phyloP scores from a whole-genome alignment of 2,329 filamentous ascomycete genomes.

The Talaromyces sp. region DNA sequence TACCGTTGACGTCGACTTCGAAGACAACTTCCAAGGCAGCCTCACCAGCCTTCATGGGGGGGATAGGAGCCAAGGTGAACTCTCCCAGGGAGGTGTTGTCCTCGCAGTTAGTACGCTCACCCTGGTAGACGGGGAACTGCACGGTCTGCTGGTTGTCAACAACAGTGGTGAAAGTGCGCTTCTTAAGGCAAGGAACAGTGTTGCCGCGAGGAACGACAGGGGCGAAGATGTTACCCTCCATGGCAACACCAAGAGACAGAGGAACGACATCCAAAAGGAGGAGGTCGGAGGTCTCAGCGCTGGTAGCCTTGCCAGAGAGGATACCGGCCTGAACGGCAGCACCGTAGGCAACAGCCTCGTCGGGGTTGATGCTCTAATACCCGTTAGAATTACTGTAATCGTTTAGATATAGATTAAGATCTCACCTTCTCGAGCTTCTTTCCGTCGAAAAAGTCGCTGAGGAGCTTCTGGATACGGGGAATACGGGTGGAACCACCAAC shows the following conservation, averaged over 20 bases:
- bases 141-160: constrained; percentile 67
- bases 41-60: constrained; percentile 84
- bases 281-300: constrained; percentile 88
- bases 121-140: constrained; percentile 90
- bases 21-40: constrained; percentile 96
- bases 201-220: constrained; percentile 78
- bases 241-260: constrained; percentile 95
- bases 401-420: background rate
- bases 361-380: constrained; percentile 82
- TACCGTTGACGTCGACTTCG: constrained; percentile 99
- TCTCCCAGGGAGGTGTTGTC: constrained; percentile 98
- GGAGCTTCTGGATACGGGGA: constrained; percentile 96
- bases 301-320: constrained; percentile 94
- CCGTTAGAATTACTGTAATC: constrained; percentile 10
- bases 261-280: constrained; percentile 94
- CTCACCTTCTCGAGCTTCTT: constrained; percentile 95
- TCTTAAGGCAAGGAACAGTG: constrained; percentile 76
- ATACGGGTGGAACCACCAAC: constrained; percentile 99
- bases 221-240: constrained; percentile 99
- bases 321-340: constrained; percentile 98
- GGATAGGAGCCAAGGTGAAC: constrained; percentile 89
- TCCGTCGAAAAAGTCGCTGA: constrained; percentile 97
- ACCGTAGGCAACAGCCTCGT: constrained; percentile 98
- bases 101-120: constrained; percentile 95
- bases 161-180: constrained; percentile 78